Evolutionary conservation across 2,329 filamentous ascomycete species (phyloP).

Genomic region (Neofusicoccum umdonicola): DNA sequence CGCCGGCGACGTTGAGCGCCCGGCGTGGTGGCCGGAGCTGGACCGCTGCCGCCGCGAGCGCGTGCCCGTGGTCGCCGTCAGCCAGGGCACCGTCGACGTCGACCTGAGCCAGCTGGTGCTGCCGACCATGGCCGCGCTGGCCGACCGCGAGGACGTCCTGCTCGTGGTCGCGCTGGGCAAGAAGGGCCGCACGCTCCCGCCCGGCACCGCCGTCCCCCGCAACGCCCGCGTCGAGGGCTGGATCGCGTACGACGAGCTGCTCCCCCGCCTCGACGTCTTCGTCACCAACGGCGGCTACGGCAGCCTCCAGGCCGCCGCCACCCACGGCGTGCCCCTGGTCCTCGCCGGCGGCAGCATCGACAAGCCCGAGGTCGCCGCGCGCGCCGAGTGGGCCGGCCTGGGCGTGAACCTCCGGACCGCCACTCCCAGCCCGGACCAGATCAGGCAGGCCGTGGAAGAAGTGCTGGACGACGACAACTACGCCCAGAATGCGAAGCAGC

Average conservation of each 20-base stretch:
- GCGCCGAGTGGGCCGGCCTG: conserved; percentile 46
- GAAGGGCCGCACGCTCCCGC: conserved; percentile 26
- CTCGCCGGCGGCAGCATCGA: conserved; percentile 42
- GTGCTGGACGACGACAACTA: conserved; percentile 22
- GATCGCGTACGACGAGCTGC: conserved; percentile 48
- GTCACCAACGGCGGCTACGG: conserved; percentile 52
- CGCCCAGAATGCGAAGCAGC: conserved; percentile 21
- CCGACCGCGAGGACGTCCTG: conserved; percentile 40
- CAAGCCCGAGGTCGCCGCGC: conserved; percentile 42
- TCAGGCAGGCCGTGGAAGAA: conserved; percentile 21
- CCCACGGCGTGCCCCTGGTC: conserved; percentile 49
- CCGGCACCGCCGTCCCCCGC: conserved; percentile 29
- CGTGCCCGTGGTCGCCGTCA: conserved; percentile 44
- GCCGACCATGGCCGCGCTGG: conserved; percentile 46
- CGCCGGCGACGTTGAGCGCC: conserved; percentile 26
- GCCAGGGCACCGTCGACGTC: conserved; percentile 48
- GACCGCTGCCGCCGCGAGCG: conserved; percentile 39
- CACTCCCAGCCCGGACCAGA: conserved; percentile 23
- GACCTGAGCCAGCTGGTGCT: conserved; percentile 45
- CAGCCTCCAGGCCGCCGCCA: conserved; percentile 46
- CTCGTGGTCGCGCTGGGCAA: conserved; percentile 38
- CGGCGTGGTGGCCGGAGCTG: conserved; percentile 49
- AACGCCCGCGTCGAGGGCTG: conserved; percentile 50
- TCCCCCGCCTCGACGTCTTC: conserved; percentile 44
- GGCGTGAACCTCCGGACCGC: conserved; percentile 46